Evolutionary conservation across 2,329 filamentous ascomycete species (phyloP), one percentile per base, ranked within the genome.

Genomic region (Gliomastix tumulicola): DNA sequence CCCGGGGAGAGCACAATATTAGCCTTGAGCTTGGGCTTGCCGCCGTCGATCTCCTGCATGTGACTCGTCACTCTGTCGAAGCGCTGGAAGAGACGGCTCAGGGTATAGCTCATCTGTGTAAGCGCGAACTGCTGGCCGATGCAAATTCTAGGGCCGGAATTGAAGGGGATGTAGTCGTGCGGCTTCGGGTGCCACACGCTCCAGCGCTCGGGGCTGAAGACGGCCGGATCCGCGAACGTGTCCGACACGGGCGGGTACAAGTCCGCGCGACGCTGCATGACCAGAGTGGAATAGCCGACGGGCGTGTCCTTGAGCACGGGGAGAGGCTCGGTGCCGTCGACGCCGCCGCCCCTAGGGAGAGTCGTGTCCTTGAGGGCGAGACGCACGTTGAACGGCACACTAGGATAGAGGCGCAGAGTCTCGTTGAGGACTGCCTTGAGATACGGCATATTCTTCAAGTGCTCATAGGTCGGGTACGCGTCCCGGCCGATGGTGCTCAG

Each of bases 361-460:
- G 78, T 84, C 3, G 86, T 89, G 62, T 89, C 82, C 40, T 68
- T 70, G 11, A 87, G 69, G 11, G 85, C 76, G 21, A 81, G 65
- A 43, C 88, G 81, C 35, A 87, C 73, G 60, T 92, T 92, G 66
- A 84, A 84, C 2, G 87, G 86, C 2, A 92, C 83, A 12, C 77
- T 71, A 1, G 86, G 86, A 57, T 90, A 88, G 10, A 90, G 60
- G 12, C 87, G 79, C 41, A 89, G 72, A 0, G 78, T 84, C 62
- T 94, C 87, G 61, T 86, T 83, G 49, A 94, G 71, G 34, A 84
- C 63, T 48, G 81, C 69, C 57, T 78, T 68, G 40, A 92, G 74
- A 56, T 90, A 95, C 49, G 84, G 82, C 88, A 95, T 94, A 45
- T 72, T 72, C 67, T 94, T 95, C 41, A 95, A 70, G 53, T 95